Conservation (phyloP, 352 stramenopile species). For the Globisporangium emineosum region DNA sequence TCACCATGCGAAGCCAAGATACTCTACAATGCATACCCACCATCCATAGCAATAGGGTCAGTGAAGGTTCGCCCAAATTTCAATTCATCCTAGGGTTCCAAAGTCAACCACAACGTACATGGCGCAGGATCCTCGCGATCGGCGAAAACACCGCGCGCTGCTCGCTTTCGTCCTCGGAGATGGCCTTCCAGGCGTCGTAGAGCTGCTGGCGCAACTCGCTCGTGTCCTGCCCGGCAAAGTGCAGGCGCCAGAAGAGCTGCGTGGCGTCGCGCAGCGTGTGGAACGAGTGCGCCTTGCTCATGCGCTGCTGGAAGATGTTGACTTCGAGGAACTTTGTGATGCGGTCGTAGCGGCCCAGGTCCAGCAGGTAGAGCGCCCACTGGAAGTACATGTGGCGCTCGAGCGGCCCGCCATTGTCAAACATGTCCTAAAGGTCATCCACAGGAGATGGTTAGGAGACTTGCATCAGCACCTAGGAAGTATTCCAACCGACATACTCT, state of each 20-base stretch:
- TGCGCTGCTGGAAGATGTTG: constrained; percentile 52
- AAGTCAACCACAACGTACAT: constrained; percentile 33
- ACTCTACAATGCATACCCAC: constrained; percentile 33
- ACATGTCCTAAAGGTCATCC: constrained; percentile 36
- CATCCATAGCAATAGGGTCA: neutral
- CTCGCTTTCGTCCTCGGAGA: constrained; percentile 28
- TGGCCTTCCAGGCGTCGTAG: constrained; percentile 43
- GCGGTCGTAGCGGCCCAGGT: constrained; percentile 78
- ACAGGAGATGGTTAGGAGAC: neutral
- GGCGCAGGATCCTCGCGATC: constrained; percentile 47
- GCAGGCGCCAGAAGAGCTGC: constrained; percentile 83
- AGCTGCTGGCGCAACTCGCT: constrained; percentile 56
- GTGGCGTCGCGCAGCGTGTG: constrained; percentile 66
- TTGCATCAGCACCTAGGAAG: neutral
- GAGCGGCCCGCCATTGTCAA: constrained; percentile 72
- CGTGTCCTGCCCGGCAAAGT: constrained; percentile 67
- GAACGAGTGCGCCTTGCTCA: constrained; percentile 48
- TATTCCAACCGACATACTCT: constrained; percentile 26
- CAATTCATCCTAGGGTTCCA: neutral
- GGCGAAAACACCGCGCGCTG: constrained; percentile 37
- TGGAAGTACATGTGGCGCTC: constrained; percentile 80
- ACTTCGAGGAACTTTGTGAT: constrained; percentile 80
- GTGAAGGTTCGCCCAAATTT: neutral
- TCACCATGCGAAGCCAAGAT: constrained; percentile 50
- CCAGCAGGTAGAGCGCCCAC: constrained; percentile 78